These are phyloP conservation scores for Xylariaceae sp. DNA, from an alignment of 2,329 filamentous ascomycete genomes.

Conservation along the genomic window DNA sequence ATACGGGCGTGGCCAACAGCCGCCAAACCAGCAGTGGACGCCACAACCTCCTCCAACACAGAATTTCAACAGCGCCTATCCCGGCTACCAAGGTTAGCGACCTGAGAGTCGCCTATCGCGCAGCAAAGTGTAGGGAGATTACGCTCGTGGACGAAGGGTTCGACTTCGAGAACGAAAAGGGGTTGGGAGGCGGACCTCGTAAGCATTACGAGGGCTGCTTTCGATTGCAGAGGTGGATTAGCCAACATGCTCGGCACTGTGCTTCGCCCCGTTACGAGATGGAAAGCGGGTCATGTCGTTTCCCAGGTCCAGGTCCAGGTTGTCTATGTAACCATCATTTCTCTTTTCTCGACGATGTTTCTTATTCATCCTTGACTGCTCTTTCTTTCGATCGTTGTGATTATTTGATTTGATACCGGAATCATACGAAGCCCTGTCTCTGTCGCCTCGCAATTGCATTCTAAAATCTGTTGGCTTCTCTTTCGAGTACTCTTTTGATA, in stretches of 20 bases:
- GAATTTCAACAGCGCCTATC: conserved; percentile 60
- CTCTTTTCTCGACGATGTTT: conserved; percentile 27
- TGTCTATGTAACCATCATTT: conserved; percentile 14
- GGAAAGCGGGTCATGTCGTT: conserved; percentile 17
- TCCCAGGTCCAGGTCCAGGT: conserved; percentile 9
- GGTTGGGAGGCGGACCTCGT: conserved; percentile 11
- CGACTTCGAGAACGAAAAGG: conserved; percentile 11
- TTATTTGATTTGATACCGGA: conserved; percentile 21
- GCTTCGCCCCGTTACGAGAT: conserved; percentile 9
- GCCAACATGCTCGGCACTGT: conserved; percentile 11
- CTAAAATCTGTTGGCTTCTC: conserved; percentile 29
- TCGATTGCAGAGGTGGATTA: conserved; percentile 11
- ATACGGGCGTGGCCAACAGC: conserved; percentile 72
- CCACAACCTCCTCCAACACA: conserved; percentile 47
- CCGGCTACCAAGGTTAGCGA: conserved; percentile 57
- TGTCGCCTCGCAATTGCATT: conserved; percentile 22
- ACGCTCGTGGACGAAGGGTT: not conserved
- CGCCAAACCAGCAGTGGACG: conserved; percentile 53
- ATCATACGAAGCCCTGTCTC: conserved; percentile 18
- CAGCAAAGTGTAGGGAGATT: too few species aligned
- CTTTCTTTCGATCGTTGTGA: conserved; percentile 24
- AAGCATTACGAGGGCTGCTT: conserved; percentile 10
- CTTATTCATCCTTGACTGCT: conserved; percentile 22
- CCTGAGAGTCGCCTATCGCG: conserved; percentile 2
- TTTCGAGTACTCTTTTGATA: conserved; percentile 31